Percentiles rank a stretch among this genome's conserved stretches.
Conservation (phyloP, 148 eudicot species). For the Pouteria glomerata region DNA sequence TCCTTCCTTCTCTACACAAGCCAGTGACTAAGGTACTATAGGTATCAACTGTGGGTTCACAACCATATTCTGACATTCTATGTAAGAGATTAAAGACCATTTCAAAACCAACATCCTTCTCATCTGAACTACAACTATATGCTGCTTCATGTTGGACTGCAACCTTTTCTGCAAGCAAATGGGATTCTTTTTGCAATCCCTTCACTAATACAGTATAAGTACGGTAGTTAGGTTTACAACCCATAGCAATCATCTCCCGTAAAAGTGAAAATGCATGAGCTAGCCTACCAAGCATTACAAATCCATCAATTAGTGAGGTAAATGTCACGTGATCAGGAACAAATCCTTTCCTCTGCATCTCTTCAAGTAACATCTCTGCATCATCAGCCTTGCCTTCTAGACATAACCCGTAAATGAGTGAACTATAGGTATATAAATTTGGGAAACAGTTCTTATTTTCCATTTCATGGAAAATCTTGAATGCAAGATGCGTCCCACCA, state of each 20-base stretch:
- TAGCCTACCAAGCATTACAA: constrained; percentile 45
- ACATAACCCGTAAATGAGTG: constrained; percentile 62
- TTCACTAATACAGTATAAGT: constrained; percentile 46
- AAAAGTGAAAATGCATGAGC: constrained; percentile 61
- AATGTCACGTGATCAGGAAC: constrained; percentile 61
- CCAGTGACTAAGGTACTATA: constrained; percentile 46
- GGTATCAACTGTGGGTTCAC: constrained; percentile 50
- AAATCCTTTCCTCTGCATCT: constrained; percentile 50
- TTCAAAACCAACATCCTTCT: constrained; percentile 26
- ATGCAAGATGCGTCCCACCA: constrained; percentile 46
- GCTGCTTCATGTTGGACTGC: constrained; percentile 40
- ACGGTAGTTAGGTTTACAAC: constrained; percentile 53
- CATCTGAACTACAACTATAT: constrained; percentile 21
- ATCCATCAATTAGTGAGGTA: constrained; percentile 66
- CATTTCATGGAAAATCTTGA: constrained; percentile 58
- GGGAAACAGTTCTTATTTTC: constrained; percentile 45
- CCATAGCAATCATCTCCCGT: constrained; percentile 37
- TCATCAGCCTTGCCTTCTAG: constrained; percentile 49
- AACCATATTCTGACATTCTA: constrained; percentile 51
- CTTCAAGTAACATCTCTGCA: constrained; percentile 54
- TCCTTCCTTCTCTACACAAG: constrained; percentile 49
- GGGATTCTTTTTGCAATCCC: constrained; percentile 50
- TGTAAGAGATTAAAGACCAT: constrained; percentile 31
- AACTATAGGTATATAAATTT: constrained; percentile 54
- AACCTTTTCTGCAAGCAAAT: constrained; percentile 31